Base-by-base conservation (phyloP, 2,329 filamentous ascomycete genomes). In the Lomentospora prolificans region DNA sequence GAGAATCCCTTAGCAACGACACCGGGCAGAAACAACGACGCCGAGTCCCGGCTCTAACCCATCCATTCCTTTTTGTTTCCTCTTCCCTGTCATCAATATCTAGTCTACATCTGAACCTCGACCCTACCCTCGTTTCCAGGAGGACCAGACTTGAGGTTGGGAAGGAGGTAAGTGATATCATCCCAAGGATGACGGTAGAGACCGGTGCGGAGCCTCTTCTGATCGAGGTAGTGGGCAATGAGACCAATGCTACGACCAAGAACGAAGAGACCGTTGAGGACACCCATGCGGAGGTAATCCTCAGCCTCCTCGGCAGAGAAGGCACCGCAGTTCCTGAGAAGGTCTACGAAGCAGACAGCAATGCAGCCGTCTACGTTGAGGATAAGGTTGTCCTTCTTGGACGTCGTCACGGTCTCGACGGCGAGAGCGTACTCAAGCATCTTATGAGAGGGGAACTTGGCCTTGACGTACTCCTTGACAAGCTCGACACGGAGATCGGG, bases 301-400 rank as follows among this genome's bases (percentile, higher is more conserved):
- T 99, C 94, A 54, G 91, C 91, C 79, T 99, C 94, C 75, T 99
- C 94, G 51, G 84, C 72, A 63, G 87, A 92, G 83, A 99, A 99
- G 56, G 94, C 92, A 72, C 94, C 94, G 72, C 91, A 96, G 84
- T 96, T 96, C 75, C 94, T 89, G 75, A 99, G 80, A 61, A 99
- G 80, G 69, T 99, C 94, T 62, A 99, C 91, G 70, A 99, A 99
- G 86, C 91, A 96, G 71, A 99, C 94, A 63, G 94, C 94, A 68
- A 99, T 88, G 73, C 90, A 96, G 66, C 94, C 94, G 70, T 97
- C 94, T 58, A 99, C 94, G 81, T 99, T 99, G 68, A 99, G 86
- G 66, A 99, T 99, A 64, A 99, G 84, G 82, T 97, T 99, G 79
- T 99, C 94, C 84, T 99, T 99, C 89, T 99, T 99, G 62, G 90